Conservation (phyloP, 495 filamentous ascomycete genomes). For the Penicillium pancosmium region DNA sequence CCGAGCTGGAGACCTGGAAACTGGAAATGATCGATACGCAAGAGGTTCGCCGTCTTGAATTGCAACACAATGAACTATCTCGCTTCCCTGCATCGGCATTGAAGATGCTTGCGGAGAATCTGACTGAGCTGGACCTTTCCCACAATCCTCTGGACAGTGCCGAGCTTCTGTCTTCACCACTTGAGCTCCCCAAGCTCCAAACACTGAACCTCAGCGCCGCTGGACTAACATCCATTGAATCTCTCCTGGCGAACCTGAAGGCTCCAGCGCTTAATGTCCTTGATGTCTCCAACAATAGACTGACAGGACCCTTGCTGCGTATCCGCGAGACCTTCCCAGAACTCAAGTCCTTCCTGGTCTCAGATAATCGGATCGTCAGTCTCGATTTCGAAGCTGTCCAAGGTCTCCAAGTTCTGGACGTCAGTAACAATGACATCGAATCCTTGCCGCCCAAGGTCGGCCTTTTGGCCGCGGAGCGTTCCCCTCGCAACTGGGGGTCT, state of each 20-base stretch:
- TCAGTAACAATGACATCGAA: conserved; percentile 80
- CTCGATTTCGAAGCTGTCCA: conserved; percentile 72
- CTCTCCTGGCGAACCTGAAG: conserved; percentile 62
- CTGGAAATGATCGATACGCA: conserved; percentile 48
- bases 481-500: conserved; percentile 38
- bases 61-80: conserved; percentile 76
- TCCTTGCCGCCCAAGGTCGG: conserved; percentile 78
- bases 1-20: conserved; percentile 46
- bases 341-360: conserved; percentile 65
- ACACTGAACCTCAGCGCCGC: conserved; percentile 74
- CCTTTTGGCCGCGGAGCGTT: conserved; percentile 59
- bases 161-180: conserved; percentile 57
- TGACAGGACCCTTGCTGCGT: conserved; percentile 64
- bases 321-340: conserved; percentile 62
- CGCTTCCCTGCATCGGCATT: conserved; percentile 66
- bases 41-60: conserved; percentile 59
- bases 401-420: conserved; percentile 75
- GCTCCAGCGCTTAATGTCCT: conserved; percentile 74
- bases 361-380: conserved; percentile 74
- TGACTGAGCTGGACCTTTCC: conserved; percentile 77
- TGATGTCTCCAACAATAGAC: conserved; percentile 77
- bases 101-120: conserved; percentile 62
- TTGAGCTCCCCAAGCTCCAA: conserved; percentile 72
- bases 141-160: conserved; percentile 72
- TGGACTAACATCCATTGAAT: conserved; percentile 64